Conservation (phyloP, 2,329 filamentous ascomycete species). For the Intubia oerlemansii region DNA sequence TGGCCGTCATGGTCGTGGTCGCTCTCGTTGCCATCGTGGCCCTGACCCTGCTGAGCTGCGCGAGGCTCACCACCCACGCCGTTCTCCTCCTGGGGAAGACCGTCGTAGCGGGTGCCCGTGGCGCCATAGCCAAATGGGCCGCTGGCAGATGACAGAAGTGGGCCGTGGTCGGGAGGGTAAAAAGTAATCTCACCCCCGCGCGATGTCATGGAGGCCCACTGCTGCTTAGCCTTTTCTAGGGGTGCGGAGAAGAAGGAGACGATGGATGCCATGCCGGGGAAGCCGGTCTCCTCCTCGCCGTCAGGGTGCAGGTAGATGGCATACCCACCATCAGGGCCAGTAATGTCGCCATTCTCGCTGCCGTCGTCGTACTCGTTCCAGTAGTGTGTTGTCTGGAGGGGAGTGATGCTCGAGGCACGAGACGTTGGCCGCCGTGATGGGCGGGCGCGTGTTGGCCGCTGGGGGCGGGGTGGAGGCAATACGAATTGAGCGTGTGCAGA, state of each 20-base stretch:
- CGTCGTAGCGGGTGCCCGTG: conserved; percentile 4
- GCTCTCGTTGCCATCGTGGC: neutral
- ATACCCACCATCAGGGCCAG: conserved; percentile 37
- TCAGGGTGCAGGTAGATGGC: conserved; percentile 57
- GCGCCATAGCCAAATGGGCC: conserved; percentile 6
- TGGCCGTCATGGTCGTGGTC: conserved; percentile 7
- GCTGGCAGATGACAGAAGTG: conserved; percentile 11
- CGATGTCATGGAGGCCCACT: too few species aligned
- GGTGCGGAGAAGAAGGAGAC: conserved; percentile 27
- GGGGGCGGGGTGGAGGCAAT: too few species aligned
- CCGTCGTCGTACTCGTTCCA: conserved; percentile 82
- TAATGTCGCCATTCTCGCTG: conserved; percentile 39
- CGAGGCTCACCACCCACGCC: too few species aligned
- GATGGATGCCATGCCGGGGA: conserved; percentile 42
- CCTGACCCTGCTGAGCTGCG: too few species aligned
- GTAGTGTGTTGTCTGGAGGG: conserved; percentile 26
- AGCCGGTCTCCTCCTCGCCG: conserved; percentile 26
- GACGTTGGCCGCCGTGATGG: conserved; percentile 2
- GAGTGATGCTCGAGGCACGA: neutral
- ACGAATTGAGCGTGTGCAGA: conserved; percentile 3
- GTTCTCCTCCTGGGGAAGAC: too few species aligned
- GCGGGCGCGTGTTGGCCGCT: too few species aligned
- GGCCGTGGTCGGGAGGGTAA: conserved; percentile 9
- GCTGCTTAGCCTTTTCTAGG: conserved; percentile 24
- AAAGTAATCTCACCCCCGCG: too few species aligned